Percentiles rank a stretch among this genome's conserved stretches.
phyloP scores from a whole-genome alignment of 345 rosid genomes.

The Linum tenue region DNA sequence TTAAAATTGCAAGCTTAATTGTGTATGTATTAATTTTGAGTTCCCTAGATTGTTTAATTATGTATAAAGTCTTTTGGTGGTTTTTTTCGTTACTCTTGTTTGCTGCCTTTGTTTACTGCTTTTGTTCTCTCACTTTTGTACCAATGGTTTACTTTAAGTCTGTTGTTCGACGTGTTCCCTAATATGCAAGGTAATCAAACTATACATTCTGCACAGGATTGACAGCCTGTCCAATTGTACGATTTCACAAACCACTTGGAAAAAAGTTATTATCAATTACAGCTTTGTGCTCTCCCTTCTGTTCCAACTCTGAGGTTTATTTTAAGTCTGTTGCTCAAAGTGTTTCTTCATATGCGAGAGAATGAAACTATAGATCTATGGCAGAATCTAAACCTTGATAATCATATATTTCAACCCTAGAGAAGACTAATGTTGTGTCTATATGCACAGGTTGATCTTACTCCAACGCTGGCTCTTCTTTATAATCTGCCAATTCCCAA shows the following conservation, averaged over 20 bases:
- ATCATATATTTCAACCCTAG: background rate
- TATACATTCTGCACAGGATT: background rate
- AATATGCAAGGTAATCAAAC: conserved; percentile 14
- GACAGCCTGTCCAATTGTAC: too few relatives aligned
- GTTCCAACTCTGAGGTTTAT: background rate
- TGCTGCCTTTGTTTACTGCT: too few relatives aligned
- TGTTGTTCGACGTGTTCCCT: too few relatives aligned
- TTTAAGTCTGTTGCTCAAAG: background rate
- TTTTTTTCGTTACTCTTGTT: too few relatives aligned
- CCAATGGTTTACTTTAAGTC: too few relatives aligned
- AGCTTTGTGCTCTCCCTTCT: background rate
- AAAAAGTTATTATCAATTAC: too few relatives aligned
- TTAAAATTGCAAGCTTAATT: too few relatives aligned
- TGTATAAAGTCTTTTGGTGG: too few relatives aligned
- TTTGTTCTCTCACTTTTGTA: too few relatives aligned
- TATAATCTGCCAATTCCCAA: conserved; percentile 83
- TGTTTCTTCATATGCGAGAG: conserved; percentile 8
- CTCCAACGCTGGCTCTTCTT: conserved; percentile 79
- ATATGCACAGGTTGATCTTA: conserved; percentile 54
- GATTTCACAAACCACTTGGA: too few relatives aligned
- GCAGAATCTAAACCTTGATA: background rate
- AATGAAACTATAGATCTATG: background rate
- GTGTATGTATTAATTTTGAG: too few relatives aligned
- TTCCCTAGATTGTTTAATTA: too few relatives aligned
- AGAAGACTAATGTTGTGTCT: background rate